Conservation (phyloP, 192 early-diverging fungal species). For the Coemansia sp. region DNA sequence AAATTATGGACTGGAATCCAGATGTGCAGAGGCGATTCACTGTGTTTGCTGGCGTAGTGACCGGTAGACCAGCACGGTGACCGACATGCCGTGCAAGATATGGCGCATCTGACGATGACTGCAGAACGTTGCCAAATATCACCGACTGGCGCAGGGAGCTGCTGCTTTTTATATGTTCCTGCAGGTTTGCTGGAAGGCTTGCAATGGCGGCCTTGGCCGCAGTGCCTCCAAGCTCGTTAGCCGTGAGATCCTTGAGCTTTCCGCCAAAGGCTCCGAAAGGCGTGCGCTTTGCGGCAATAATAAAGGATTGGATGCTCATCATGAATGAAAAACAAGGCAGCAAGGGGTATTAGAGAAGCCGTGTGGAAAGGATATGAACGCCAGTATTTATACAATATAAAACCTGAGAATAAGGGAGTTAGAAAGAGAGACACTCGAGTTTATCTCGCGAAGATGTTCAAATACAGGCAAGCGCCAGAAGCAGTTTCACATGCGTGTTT, state of each 20-base stretch:
- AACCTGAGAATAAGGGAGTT: too few relatives aligned
- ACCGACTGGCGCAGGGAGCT: conserved; percentile 62
- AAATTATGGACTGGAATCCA: conserved; percentile 94
- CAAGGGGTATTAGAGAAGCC: neutral
- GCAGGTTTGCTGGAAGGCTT: conserved; percentile 71
- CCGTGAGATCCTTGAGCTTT: conserved; percentile 83
- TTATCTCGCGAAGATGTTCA: too few relatives aligned
- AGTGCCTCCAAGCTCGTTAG: conserved; percentile 83
- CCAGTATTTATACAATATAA: neutral
- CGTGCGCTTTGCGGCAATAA: conserved; percentile 77
- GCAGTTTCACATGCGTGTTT: too few relatives aligned
- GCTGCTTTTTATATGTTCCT: conserved; percentile 47
- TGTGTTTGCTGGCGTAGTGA: conserved; percentile 84
- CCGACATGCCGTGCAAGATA: conserved; percentile 94
- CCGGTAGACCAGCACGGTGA: conserved; percentile 79
- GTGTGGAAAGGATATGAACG: too few relatives aligned
- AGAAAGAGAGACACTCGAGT: too few relatives aligned
- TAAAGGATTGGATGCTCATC: conserved; percentile 63
- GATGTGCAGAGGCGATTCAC: conserved; percentile 97
- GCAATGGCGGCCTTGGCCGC: conserved; percentile 89
- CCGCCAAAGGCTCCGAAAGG: conserved; percentile 95
- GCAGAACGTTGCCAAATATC: conserved; percentile 94
- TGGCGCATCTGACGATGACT: conserved; percentile 79
- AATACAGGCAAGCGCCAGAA: too few relatives aligned
- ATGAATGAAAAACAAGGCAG: neutral